Percentiles rank a stretch among this genome's conserved stretches.
Evolutionary conservation across 2,329 filamentous ascomycete species (phyloP).

Genomic region (Neofusicoccum kwambonambiense): DNA sequence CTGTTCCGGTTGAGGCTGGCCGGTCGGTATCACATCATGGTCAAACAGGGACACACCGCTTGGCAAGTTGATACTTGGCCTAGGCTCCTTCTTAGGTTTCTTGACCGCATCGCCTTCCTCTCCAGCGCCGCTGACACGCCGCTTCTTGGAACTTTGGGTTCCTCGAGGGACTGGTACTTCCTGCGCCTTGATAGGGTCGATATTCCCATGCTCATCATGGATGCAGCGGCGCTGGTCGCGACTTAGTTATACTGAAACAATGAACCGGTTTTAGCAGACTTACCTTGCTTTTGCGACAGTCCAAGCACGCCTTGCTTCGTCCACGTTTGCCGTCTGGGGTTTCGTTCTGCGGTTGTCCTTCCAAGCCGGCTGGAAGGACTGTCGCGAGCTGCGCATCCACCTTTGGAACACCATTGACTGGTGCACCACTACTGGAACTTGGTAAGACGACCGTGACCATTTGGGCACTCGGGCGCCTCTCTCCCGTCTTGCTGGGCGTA

Average conservation of each 20-base stretch:
- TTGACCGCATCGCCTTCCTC: conserved; percentile 14
- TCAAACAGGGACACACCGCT: not conserved
- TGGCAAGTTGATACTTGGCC: not conserved
- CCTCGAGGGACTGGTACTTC: conserved; percentile 61
- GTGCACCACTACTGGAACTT: not conserved
- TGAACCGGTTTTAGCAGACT: conserved; percentile 25
- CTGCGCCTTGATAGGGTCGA: conserved; percentile 63
- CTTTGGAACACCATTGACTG: conserved; percentile 22
- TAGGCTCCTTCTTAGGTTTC: conserved; percentile 15
- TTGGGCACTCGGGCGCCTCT: conserved; percentile 10
- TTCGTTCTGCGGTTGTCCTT: conserved; percentile 25
- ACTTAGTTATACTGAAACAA: conserved; percentile 22
- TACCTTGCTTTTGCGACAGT: conserved; percentile 68
- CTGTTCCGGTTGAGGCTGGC: not conserved
- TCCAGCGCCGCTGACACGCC: conserved; percentile 38
- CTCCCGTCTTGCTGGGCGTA: not conserved
- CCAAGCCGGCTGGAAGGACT: conserved; percentile 20
- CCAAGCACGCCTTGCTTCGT: conserved; percentile 63
- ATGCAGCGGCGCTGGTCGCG: conserved; percentile 60
- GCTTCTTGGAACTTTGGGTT: conserved; percentile 55
- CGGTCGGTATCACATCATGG: not conserved
- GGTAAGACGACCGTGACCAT: conserved; percentile 18
- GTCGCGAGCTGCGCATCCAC: conserved; percentile 23
- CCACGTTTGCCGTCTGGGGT: conserved; percentile 54
- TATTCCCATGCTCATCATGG: conserved; percentile 63